phyloP scores from a whole-genome alignment of 192 early-diverging fungal genomes.

The Kappamyces sp. region DNA sequence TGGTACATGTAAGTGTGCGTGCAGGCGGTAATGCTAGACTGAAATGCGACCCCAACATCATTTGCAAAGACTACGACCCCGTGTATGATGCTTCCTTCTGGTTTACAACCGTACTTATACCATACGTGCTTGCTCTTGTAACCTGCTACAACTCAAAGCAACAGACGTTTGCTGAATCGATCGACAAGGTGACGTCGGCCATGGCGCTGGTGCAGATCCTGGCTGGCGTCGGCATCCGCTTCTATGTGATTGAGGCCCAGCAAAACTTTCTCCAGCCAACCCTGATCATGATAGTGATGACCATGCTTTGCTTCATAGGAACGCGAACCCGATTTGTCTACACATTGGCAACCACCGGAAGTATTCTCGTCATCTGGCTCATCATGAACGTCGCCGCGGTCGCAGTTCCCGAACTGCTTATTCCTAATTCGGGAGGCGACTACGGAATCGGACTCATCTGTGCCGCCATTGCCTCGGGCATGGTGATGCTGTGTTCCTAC shows the following conservation, averaged over 20 bases:
- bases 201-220: slow-evolving; percentile 18
- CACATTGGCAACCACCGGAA: slow-evolving; percentile 13
- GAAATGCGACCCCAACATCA: slow-evolving; percentile 24
- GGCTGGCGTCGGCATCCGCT: slow-evolving; percentile 25
- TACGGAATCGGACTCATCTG: slow-evolving; percentile 17
- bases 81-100: slow-evolving; percentile 27
- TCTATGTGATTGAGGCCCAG: slow-evolving; percentile 25
- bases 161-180: slow-evolving; percentile 9
- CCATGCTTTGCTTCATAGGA: slow-evolving; percentile 20
- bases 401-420: slow-evolving; percentile 7
- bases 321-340: slow-evolving; percentile 33
- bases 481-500: slow-evolving; percentile 22
- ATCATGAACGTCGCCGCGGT: slow-evolving; percentile 5
- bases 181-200: slow-evolving; percentile 20
- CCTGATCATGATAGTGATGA: slow-evolving; percentile 22
- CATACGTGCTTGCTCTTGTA: slow-evolving; percentile 18
- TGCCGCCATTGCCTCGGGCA: slow-evolving; percentile 12
- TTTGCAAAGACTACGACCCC: slow-evolving; percentile 29
- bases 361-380: slow-evolving; percentile 17
- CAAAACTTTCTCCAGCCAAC: slow-evolving; percentile 27
- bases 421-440: slow-evolving; percentile 9
- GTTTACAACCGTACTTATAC: slow-evolving; percentile 26
- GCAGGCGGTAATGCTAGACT: slow-evolving; percentile 16
- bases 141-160: slow-evolving; percentile 18
- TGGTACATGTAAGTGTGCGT: slow-evolving; percentile 3